Evolutionary conservation across 2,329 filamentous ascomycete genomes (phyloP).

Genomic region (Colletotrichum tamarilloi): DNA sequence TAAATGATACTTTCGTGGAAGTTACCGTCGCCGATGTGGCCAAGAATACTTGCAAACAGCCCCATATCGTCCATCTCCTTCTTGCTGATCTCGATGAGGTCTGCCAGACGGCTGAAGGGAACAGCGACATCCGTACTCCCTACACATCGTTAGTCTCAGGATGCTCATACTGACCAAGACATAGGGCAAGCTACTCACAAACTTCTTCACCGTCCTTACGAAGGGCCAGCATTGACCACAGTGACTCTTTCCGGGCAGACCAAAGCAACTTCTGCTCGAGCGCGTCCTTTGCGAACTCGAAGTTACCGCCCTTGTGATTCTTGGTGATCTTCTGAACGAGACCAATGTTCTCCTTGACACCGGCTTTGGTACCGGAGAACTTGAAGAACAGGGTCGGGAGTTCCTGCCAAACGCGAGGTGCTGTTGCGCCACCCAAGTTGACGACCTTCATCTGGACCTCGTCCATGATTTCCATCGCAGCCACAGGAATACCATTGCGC

Average conservation of each 20-base stretch:
- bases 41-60: slow-evolving; percentile 87
- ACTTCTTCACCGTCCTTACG: slow-evolving; percentile 75
- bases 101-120: slow-evolving; percentile 78
- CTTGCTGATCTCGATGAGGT: slow-evolving; percentile 85
- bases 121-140: slow-evolving; percentile 88
- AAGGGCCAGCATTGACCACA: slow-evolving; percentile 86
- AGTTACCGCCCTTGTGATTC: slow-evolving; percentile 70
- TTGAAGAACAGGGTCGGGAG: slow-evolving; percentile 86
- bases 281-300: slow-evolving; percentile 80
- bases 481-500: slow-evolving; percentile 77
- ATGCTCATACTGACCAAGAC: not conserved
- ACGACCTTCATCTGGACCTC: slow-evolving; percentile 89
- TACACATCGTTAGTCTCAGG: slow-evolving; percentile 39
- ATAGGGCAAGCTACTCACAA: slow-evolving; percentile 63
- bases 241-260: slow-evolving; percentile 83
- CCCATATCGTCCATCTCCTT: slow-evolving; percentile 89
- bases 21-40: slow-evolving; percentile 93
- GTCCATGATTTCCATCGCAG: slow-evolving; percentile 88
- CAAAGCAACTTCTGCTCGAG: slow-evolving; percentile 81
- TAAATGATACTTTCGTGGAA: slow-evolving; percentile 96
- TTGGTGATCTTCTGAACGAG: slow-evolving; percentile 76
- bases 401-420: slow-evolving; percentile 78
- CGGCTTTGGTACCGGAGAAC: slow-evolving; percentile 81
- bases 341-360: slow-evolving; percentile 82
- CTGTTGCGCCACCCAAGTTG: slow-evolving; percentile 78